A percentile compares a stretch with the other conserved stretches of the same genome.
phyloP scores from a whole-genome alignment of 1,284 basidiomycete species.

The Rhodotorula sp. region DNA sequence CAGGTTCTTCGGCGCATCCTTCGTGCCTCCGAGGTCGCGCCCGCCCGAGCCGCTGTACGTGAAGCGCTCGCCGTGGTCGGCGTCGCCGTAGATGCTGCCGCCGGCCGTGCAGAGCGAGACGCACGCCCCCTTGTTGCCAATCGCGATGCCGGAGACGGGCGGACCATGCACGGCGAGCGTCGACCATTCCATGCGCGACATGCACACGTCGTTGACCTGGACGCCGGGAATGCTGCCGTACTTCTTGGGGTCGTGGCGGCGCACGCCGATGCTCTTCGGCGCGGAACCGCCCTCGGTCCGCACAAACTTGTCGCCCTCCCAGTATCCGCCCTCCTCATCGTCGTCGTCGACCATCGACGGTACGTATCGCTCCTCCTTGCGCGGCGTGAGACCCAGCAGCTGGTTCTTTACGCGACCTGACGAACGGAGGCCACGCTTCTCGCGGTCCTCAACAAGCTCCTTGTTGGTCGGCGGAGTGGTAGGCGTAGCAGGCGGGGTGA shows the following conservation, averaged over 20 bases:
- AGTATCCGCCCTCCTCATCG: constrained; percentile 3
- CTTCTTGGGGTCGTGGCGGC: constrained; percentile 32
- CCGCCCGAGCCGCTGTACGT: constrained; percentile 65
- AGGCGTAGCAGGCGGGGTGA: background rate
- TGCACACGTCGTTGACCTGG: constrained; percentile 39
- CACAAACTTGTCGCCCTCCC: constrained; percentile 7
- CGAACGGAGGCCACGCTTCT: constrained; percentile 11
- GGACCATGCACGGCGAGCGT: constrained; percentile 54
- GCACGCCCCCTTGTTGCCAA: background rate
- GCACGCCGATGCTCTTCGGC: background rate
- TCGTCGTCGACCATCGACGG: background rate
- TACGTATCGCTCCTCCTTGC: background rate
- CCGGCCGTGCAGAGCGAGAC: constrained; percentile 19
- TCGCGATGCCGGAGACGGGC: constrained; percentile 72
- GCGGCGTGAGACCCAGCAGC: background rate
- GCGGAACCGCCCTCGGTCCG: background rate
- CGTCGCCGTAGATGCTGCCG: constrained; percentile 59
- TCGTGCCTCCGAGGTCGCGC: constrained; percentile 63
- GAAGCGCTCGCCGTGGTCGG: constrained; percentile 77
- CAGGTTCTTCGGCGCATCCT: constrained; percentile 57
- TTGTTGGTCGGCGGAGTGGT: background rate
- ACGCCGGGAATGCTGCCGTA: constrained; percentile 51
- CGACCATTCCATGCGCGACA: constrained; percentile 38
- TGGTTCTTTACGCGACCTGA: constrained; percentile 7
- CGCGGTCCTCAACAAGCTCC: background rate